Evolutionary conservation across 139 green algal genomes (phyloP).

Genomic region (Penium margaritaceum): DNA sequence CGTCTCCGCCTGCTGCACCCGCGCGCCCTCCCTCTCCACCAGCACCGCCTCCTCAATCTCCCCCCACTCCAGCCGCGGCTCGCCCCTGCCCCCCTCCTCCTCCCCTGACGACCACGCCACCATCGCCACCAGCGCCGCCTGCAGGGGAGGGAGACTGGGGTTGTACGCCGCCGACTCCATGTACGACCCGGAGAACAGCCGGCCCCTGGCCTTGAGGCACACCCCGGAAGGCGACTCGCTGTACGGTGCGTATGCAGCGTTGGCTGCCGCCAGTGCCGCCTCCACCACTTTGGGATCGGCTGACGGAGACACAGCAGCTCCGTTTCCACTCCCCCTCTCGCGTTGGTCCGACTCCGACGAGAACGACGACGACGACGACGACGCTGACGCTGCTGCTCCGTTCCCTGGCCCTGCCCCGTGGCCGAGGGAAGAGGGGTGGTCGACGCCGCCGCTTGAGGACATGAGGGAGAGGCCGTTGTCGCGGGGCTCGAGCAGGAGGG

Average conservation of each 20-base stretch:
- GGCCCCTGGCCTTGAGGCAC: constrained; percentile 31
- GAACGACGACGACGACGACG: no score
- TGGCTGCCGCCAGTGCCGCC: constrained; percentile 39
- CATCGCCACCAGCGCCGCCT: constrained; percentile 47
- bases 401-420: no score
- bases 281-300: no score
- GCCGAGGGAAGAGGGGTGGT: no score
- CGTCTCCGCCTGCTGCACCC: no score
- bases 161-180: constrained; percentile 57
- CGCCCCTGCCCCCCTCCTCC: no score
- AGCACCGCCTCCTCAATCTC: constrained; percentile 30
- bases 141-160: constrained; percentile 49
- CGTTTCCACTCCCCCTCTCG: no score
- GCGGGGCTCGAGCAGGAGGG: constrained; percentile 35
- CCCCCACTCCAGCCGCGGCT: constrained; percentile 14
- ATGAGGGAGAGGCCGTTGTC: constrained; percentile 40
- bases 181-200: constrained; percentile 35
- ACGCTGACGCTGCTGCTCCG: no score
- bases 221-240: constrained; percentile 45
- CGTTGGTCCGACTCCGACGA: no score
- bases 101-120: constrained; percentile 13
- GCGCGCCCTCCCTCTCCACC: constrained; percentile 32
- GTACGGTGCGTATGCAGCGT: constrained; percentile 51
- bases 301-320: no score
- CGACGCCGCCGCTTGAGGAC: no score